phyloP scores from a whole-genome alignment of 805 yeast species.

The Starmerella vitae region DNA sequence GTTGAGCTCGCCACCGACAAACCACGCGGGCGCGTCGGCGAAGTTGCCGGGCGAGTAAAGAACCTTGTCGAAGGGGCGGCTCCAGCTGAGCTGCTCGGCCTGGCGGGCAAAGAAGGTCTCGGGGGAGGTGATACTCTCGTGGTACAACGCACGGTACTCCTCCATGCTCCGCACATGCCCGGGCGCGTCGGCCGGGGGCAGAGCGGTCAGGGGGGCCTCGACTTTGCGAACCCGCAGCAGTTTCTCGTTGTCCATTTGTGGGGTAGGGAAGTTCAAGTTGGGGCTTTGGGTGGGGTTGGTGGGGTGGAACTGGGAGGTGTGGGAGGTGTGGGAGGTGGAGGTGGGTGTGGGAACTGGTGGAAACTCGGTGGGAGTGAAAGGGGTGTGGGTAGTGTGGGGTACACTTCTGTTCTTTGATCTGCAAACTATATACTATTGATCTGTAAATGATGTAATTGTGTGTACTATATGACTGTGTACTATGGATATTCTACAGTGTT shows the following conservation, averaged over 20 bases:
- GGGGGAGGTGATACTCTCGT: constrained; percentile 67
- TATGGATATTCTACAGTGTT: too few relatives aligned
- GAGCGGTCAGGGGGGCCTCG: constrained; percentile 20
- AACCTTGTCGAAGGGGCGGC: constrained; percentile 54
- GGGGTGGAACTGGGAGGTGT: too few relatives aligned
- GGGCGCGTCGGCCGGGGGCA: constrained; percentile 16
- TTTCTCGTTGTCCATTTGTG: constrained; percentile 21
- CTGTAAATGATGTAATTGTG: too few relatives aligned
- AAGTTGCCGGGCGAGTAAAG: constrained; percentile 15
- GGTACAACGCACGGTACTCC: constrained; percentile 56
- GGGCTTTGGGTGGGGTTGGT: background rate
- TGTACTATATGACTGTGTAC: too few relatives aligned
- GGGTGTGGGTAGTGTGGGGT: too few relatives aligned
- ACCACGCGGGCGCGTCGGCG: constrained; percentile 59
- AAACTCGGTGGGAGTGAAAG: too few relatives aligned
- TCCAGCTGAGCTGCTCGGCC: constrained; percentile 74
- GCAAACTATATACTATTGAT: too few relatives aligned
- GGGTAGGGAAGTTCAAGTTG: background rate
- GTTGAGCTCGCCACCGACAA: constrained; percentile 80
- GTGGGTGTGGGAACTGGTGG: too few relatives aligned
- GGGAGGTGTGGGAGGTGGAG: too few relatives aligned
- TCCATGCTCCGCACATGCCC: constrained; percentile 43
- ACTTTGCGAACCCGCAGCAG: constrained; percentile 22
- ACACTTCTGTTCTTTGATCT: too few relatives aligned
- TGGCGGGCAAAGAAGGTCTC: constrained; percentile 62